Evolutionary conservation across 2,329 filamentous ascomycete species (phyloP), one percentile per base, ranked within the genome.

Genomic region (Colletotrichum camelliae): DNA sequence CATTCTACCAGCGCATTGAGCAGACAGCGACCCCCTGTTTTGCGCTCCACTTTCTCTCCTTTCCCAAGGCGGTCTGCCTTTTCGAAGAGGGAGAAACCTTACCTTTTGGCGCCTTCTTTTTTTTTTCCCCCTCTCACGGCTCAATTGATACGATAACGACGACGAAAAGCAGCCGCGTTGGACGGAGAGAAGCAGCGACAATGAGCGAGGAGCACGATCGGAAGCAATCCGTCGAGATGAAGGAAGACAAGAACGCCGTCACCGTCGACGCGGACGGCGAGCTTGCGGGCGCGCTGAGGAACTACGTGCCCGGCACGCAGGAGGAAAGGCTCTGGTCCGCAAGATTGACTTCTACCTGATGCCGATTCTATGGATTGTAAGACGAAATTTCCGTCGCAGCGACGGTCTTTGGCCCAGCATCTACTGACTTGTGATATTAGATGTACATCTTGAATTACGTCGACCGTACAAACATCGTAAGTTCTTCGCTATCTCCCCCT

Each of bases 381-480:
- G 21, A 27, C 24, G 24, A 27, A 27, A 5, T 21, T 21, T 7
- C n/a, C 21, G 4, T 52, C 3, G 8, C 27, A 48, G 24, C 1
- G 3, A 27, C 27, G 5, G 1, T 21, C 55, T 57, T 57, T 60
- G 37, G 66, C 66, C 66, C 18, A 7, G 43, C 5, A 21, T n/a
- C 12, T 52, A 2, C 70, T 76, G 15, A 71, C 76, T 4, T 70
- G 61, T 16, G 15, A 31, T 61, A 1, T 9, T 18, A 64, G 61
- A 78, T 78, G 77, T 82, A 82, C 43, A 79, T 82, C 13, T 71
- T 82, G 10, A 80, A 80, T 4, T 82, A 81, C 52, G 48, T 82
- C 10, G 81, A 82, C 68, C 79, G 81, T 33, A 77, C 77, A 10
- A 82, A 82, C n/a, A 82, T 82, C 65, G 80, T 80, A 60, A 79